These are phyloP conservation scores for Sesbania bispinosa DNA, from an alignment of 306 rosid genomes.

Conservation along the genomic window DNA sequence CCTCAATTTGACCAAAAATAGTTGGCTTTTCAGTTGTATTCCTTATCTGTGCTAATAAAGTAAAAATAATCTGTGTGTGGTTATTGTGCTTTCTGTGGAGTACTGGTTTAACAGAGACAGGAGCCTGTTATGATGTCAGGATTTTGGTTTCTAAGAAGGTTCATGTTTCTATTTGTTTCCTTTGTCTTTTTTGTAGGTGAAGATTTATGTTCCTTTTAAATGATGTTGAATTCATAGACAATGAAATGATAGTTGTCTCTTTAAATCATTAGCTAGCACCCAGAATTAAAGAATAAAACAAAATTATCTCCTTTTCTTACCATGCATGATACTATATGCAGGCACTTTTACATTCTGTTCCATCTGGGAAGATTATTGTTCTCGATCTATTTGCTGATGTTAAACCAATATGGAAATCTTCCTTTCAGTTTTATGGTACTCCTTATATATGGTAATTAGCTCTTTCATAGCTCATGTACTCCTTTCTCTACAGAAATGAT, in stretches of 20 bases:
- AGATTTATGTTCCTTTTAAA: no score
- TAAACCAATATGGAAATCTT: constrained; percentile 82
- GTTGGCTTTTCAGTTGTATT: background rate
- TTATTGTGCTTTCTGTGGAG: background rate
- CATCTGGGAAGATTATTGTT: constrained; percentile 90
- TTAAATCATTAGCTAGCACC: background rate
- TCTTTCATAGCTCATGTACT: constrained; percentile 1
- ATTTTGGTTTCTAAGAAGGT: background rate
- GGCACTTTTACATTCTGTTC: constrained; percentile 94
- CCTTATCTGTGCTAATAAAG: no score
- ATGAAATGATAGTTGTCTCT: background rate
- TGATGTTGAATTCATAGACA: no score
- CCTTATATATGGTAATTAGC: constrained; percentile 88
- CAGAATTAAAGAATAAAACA: background rate
- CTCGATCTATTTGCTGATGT: constrained; percentile 98
- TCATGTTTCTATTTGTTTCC: no score
- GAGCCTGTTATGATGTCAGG: background rate
- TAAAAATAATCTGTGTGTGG: background rate
- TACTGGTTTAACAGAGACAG: background rate
- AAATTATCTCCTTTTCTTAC: background rate
- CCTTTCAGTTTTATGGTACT: constrained; percentile 86
- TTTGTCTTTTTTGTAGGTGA: no score
- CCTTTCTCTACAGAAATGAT: background rate
- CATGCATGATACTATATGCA: constrained; percentile 36
- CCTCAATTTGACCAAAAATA: background rate